Evolutionary conservation across 352 stramenopile genomes (phyloP).

Genomic region (Elongisporangium prolatum): DNA sequence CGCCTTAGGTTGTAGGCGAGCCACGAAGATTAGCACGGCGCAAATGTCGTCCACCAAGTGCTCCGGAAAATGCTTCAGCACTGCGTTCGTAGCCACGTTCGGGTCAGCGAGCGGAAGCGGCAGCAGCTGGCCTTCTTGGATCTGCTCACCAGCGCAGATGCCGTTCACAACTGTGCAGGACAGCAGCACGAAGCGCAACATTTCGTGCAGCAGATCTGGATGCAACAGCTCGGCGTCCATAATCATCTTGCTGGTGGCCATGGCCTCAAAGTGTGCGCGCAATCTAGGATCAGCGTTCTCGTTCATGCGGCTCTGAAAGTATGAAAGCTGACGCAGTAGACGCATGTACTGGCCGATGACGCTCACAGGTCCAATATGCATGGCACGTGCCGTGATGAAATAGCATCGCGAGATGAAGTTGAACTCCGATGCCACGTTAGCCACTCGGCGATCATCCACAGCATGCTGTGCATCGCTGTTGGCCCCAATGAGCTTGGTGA

Average conservation of each 20-base stretch:
- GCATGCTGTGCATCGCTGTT: conserved; percentile 10
- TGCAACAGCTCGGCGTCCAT: conserved; percentile 77
- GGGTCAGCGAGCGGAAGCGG: conserved; percentile 35
- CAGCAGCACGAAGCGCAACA: conserved; percentile 68
- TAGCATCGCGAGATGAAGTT: conserved; percentile 97
- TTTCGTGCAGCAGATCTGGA: conserved; percentile 72
- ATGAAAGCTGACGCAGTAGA: conserved; percentile 88
- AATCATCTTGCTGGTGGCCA: conserved; percentile 70
- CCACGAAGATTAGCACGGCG: conserved; percentile 89
- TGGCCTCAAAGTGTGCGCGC: conserved; percentile 69
- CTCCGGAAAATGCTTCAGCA: conserved; percentile 89
- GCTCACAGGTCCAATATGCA: conserved; percentile 91
- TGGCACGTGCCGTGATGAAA: conserved; percentile 90
- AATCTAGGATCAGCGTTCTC: conserved; percentile 61
- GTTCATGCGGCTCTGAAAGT: conserved; percentile 83
- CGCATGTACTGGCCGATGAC: conserved; percentile 82
- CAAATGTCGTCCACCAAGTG: conserved; percentile 95
- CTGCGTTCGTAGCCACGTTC: conserved; percentile 16
- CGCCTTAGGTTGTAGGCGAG: conserved; percentile 78
- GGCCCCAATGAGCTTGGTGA: conserved; percentile 47
- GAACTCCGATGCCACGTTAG: conserved; percentile 54
- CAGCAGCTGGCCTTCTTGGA: conserved; percentile 5
- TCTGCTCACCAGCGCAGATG: conserved; percentile 32
- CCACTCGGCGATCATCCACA: conserved; percentile 12
- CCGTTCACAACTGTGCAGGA: conserved; percentile 55